Conservation (phyloP, 768 basidiomycete genomes). For the Xerocomellus amylosporus region DNA sequence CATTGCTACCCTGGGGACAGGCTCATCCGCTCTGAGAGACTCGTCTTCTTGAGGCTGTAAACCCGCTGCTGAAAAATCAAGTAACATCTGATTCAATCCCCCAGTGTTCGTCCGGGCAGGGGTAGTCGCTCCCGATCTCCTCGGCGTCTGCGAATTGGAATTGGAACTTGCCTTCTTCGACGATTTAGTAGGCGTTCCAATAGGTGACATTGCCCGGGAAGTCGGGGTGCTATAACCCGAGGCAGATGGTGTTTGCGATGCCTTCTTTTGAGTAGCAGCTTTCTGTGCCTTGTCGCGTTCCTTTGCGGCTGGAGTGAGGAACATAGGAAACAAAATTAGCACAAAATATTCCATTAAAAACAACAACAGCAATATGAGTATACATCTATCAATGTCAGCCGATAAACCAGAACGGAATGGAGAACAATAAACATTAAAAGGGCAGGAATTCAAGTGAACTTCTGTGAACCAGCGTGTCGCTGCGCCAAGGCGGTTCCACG, state of each 20-base stretch:
- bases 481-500: slow-evolving; percentile 64
- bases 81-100: slow-evolving; percentile 50
- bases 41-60: slow-evolving; percentile 49
- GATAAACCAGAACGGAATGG: slow-evolving; percentile 15
- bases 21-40: slow-evolving; percentile 38
- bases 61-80: slow-evolving; percentile 77
- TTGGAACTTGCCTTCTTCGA: slow-evolving; percentile 39
- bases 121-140: slow-evolving; percentile 43
- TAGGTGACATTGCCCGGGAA: slow-evolving; percentile 45
- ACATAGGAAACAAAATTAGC: slow-evolving; percentile 37
- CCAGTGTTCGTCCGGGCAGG: slow-evolving; percentile 34
- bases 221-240: slow-evolving; percentile 40
- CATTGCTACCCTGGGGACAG: slow-evolving; percentile 61
- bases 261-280: slow-evolving; percentile 44
- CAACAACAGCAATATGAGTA: slow-evolving; percentile 27
- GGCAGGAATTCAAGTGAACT: not conserved
- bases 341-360: slow-evolving; percentile 37
- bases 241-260: slow-evolving; percentile 29
- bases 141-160: slow-evolving; percentile 28
- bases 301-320: slow-evolving; percentile 58
- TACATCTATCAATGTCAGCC: slow-evolving; percentile 30
- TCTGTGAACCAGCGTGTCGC: slow-evolving; percentile 20
- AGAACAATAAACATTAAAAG: slow-evolving; percentile 11
- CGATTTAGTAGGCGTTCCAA: slow-evolving; percentile 40
- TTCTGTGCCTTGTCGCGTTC: slow-evolving; percentile 77